phyloP scores from a whole-genome alignment of 768 basidiomycete genomes.

The Crepidotus variabilis region DNA sequence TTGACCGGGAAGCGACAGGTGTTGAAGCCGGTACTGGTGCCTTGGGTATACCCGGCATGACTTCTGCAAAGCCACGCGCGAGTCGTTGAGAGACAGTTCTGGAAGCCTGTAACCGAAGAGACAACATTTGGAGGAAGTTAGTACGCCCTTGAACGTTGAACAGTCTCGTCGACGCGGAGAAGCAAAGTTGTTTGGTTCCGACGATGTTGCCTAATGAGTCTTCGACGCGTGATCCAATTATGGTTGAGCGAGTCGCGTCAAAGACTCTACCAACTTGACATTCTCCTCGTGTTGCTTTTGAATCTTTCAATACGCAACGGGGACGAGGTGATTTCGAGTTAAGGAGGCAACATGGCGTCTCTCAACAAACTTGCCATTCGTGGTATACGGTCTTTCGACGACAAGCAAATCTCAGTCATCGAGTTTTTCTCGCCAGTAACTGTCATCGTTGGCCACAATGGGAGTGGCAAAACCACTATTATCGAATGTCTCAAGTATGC shows the following conservation, averaged over 20 bases:
- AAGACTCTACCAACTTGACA: too few species aligned
- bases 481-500: conserved; percentile 99
- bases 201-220: too few species aligned
- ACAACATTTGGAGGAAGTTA: conserved; percentile 5
- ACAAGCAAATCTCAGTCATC: conserved; percentile 89
- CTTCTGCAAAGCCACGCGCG: conserved; percentile 7
- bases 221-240: too few species aligned
- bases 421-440: conserved; percentile 98
- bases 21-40: background rate
- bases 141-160: too few species aligned
- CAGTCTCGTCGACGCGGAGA: background rate
- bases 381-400: conserved; percentile 94
- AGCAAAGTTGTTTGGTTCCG: background rate
- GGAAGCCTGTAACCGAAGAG: conserved; percentile 1
- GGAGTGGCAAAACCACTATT: conserved; percentile 97
- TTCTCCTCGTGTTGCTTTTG: background rate
- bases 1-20: background rate
- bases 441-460: conserved; percentile 98
- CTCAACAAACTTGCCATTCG: conserved; percentile 93
- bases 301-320: background rate
- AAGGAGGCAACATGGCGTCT: conserved; percentile 54
- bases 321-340: background rate
- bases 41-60: background rate
- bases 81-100: conserved; percentile 2
- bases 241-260: too few species aligned